phyloP scores from a whole-genome alignment of 2,329 filamentous ascomycete genomes.

The Magnaporthiopsis incrustans region DNA sequence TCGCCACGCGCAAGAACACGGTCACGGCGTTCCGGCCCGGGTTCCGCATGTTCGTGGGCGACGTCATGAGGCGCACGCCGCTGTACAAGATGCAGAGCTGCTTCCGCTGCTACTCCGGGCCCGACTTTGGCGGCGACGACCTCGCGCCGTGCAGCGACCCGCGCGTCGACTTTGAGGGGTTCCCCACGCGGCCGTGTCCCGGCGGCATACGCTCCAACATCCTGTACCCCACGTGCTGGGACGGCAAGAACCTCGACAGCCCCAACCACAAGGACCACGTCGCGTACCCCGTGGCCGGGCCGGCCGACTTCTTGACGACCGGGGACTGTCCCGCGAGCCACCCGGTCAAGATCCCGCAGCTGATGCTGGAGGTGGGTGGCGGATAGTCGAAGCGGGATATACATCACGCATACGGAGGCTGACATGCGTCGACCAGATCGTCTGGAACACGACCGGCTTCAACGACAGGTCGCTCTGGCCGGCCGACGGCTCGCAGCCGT shows the following conservation, averaged over 20 bases:
- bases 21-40: constrained; percentile 30
- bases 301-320: constrained; percentile 23
- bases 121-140: constrained; percentile 20
- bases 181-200: constrained; percentile 9
- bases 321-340: constrained; percentile 42
- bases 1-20: constrained; percentile 20
- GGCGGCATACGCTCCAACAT: constrained; percentile 41
- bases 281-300: constrained; percentile 32
- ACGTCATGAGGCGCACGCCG: constrained; percentile 13
- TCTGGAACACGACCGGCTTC: constrained; percentile 15
- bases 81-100: constrained; percentile 21
- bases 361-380: constrained; percentile 31
- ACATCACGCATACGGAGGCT: too few relatives aligned
- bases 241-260: constrained; percentile 34
- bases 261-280: constrained; percentile 36
- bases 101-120: constrained; percentile 26
- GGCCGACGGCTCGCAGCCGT: constrained; percentile 9
- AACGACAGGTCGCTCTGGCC: constrained; percentile 15
- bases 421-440: neutral
- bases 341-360: constrained; percentile 46
- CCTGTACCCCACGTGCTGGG: constrained; percentile 39
- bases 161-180: constrained; percentile 4
- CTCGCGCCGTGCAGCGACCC: constrained; percentile 8
- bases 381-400: too few relatives aligned
- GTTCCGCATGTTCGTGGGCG: constrained; percentile 34